A percentile compares a stretch with the other conserved stretches of the same genome.
phyloP scores from a whole-genome alignment of 1,139 yeast species.

The Blastobotrys aristatus region DNA sequence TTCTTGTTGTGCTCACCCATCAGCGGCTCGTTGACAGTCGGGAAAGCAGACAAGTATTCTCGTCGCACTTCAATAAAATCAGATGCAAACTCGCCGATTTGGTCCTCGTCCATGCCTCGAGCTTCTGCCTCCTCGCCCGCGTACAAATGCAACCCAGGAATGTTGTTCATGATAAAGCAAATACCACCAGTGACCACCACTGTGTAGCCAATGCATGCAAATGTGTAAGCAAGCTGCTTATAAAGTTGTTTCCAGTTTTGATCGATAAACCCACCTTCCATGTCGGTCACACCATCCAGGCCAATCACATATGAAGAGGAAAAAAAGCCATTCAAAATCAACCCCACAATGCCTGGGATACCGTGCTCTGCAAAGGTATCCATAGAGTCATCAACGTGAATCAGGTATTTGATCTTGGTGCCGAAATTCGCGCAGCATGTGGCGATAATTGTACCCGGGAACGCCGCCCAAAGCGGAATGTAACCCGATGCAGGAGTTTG shows the following conservation, averaged over 20 bases:
- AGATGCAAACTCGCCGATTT: conserved; percentile 96
- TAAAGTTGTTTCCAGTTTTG: conserved; percentile 90
- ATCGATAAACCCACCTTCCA: conserved; percentile 86
- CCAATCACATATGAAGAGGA: conserved; percentile 87
- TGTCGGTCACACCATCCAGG: conserved; percentile 70
- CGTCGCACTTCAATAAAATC: conserved; percentile 96
- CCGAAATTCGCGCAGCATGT: conserved; percentile 86
- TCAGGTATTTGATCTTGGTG: conserved; percentile 77
- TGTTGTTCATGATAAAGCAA: conserved; percentile 65
- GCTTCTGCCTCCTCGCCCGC: conserved; percentile 83
- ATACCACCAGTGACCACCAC: conserved; percentile 71
- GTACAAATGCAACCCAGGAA: conserved; percentile 80
- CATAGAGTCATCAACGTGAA: conserved; percentile 83
- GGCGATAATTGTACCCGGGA: conserved; percentile 72
- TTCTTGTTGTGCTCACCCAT: background rate
- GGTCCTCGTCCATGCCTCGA: conserved; percentile 91
- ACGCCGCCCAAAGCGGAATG: conserved; percentile 89
- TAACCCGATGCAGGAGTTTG: conserved; percentile 94
- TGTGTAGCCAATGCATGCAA: conserved; percentile 72
- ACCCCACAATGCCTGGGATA: conserved; percentile 87
- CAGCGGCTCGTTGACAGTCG: conserved; percentile 15
- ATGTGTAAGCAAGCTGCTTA: conserved; percentile 78
- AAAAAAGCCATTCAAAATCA: conserved; percentile 80
- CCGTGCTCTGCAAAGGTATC: conserved; percentile 99
- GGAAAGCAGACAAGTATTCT: conserved; percentile 72